Percentiles rank a stretch among this genome's conserved stretches.
phyloP scores from a whole-genome alignment of 164 flowering plant species.

The Piper longum region DNA sequence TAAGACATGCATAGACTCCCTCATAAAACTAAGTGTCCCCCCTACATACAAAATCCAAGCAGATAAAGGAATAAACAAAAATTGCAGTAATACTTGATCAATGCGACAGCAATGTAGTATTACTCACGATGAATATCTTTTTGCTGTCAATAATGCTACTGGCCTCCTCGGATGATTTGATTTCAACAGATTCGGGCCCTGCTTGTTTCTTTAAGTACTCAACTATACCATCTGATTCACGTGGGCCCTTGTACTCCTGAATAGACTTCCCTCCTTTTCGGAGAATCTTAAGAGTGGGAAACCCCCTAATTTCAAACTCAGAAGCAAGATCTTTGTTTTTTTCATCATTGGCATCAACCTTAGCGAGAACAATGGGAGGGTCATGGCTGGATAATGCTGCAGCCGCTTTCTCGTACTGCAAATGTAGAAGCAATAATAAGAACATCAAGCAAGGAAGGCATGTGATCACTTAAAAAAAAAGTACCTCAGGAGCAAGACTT shows the following conservation, averaged over 20 bases:
- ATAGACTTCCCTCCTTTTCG: conserved; percentile 58
- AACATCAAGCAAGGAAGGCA: not conserved
- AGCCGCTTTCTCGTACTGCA: conserved; percentile 86
- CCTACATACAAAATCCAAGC: too few relatives aligned
- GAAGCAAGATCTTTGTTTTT: conserved; percentile 50
- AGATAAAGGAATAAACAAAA: too few relatives aligned
- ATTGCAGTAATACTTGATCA: too few relatives aligned
- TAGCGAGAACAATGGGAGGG: conserved; percentile 62
- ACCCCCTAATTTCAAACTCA: conserved; percentile 49
- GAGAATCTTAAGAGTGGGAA: conserved; percentile 72
- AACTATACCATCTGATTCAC: conserved; percentile 85
- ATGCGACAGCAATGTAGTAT: not conserved
- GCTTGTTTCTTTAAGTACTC: conserved; percentile 56
- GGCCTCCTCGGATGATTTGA: conserved; percentile 53
- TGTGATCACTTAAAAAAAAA: too few relatives aligned
- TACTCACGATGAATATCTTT: not conserved
- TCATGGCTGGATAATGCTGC: conserved; percentile 45
- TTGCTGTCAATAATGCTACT: not conserved
- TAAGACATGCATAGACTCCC: too few relatives aligned
- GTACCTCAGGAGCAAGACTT: not conserved
- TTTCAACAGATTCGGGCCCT: conserved; percentile 78
- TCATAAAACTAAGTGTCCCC: too few relatives aligned
- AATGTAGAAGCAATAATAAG: too few relatives aligned
- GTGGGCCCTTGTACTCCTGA: conserved; percentile 85
- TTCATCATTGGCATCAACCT: conserved; percentile 78